Evolutionary conservation across 2,329 filamentous ascomycete genomes (phyloP), one percentile per base, ranked within the genome.

Genomic region (Fusarium secorum): DNA sequence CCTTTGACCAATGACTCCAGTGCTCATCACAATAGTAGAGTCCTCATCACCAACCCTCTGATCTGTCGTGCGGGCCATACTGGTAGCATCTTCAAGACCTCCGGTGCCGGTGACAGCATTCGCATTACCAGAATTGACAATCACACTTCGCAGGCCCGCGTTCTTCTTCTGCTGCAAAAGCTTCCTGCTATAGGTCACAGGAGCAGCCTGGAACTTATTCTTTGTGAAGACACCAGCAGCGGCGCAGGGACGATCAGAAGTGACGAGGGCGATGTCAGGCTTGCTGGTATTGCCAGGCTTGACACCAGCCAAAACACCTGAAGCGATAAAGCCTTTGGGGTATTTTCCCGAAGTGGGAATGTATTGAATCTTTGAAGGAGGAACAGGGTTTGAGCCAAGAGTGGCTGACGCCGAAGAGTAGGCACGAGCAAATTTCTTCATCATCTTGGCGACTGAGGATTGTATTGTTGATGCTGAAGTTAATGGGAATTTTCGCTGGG

Each of bases 171-270:
- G 85, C 78, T 89, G 85, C 38, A 97, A 83, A 66, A 95, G 88
- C 62, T 91, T 86, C 70, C 90, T 87, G 80, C 92, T 95, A 67
- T 97, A 92, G 33, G 93, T 94, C 46, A 99, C 95, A 9, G 96
- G 96, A 15, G 96, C 96, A 22, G 96, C 96, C 82, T 98, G 95
- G 83, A 99, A 99, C 81, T 95, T 95, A 85, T 99, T 99, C 81
- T 94, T 97, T 59, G 96, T 99, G 84, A 98, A 98, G 48, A 98
- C 95, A 11, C 94, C 96, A 1, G 95, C 94, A 14, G 92, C 95
- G 11, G 93, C 88, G 81, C 94, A 98, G 59, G 95, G 94, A 56
- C 86, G 87, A 76, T 97, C 93, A 11, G 96, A 98, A 22, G 91
- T 90, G 71, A 99, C 88, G 73, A 99, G 87, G 38, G 95, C 94